phyloP scores from a whole-genome alignment of 176 grass and related monocot species.

The Luzula sylvatica region DNA sequence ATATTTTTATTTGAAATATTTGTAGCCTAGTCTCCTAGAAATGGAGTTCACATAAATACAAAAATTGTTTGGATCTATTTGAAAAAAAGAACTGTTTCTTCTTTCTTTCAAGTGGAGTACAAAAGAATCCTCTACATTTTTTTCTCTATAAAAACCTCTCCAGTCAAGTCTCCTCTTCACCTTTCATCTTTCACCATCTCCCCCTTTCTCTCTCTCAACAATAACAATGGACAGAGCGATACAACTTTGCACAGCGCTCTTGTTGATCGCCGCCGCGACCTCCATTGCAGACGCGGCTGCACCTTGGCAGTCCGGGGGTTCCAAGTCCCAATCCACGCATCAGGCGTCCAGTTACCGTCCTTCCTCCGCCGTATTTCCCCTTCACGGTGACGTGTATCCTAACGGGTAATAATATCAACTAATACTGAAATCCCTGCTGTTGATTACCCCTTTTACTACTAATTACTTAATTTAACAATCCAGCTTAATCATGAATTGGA shows the following conservation, averaged over 20 bases:
- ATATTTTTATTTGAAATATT: no score
- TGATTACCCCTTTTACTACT: slow-evolving; percentile 12
- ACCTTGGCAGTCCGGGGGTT: not conserved
- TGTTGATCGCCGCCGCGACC: not conserved
- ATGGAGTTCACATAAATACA: no score
- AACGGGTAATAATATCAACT: slow-evolving; percentile 27
- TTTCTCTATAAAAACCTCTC: slow-evolving; percentile 30
- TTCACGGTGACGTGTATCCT: slow-evolving; percentile 69
- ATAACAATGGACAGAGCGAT: slow-evolving; percentile 2
- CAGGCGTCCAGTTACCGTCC: slow-evolving; percentile 4
- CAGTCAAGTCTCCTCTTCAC: not conserved
- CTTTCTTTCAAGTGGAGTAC: not conserved
- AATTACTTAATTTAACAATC: not conserved
- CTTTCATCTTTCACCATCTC: not conserved
- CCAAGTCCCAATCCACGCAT: slow-evolving; percentile 13
- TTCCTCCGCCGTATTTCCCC: slow-evolving; percentile 52
- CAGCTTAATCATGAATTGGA: not conserved
- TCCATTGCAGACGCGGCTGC: slow-evolving; percentile 1
- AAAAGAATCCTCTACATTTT: slow-evolving; percentile 4
- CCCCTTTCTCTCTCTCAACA: not conserved
- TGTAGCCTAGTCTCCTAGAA: no score
- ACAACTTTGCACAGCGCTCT: slow-evolving; percentile 13
- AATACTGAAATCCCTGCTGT: slow-evolving; percentile 41
- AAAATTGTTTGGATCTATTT: no score
- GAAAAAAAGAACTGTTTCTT: no score